phyloP scores from a whole-genome alignment of 169 alveolate species.

The Plasmodium adleri region DNA sequence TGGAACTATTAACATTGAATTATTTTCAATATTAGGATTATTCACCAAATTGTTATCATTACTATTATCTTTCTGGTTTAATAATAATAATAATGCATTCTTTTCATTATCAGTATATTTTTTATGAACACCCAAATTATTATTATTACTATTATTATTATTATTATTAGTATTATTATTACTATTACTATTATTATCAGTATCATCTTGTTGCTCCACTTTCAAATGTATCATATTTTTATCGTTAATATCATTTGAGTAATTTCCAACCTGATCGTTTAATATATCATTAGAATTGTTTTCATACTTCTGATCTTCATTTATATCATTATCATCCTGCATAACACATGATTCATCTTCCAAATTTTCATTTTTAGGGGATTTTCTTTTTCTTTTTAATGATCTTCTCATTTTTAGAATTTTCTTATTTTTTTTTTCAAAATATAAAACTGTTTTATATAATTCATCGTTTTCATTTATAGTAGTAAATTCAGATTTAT shows the following conservation, averaged over 20 bases:
- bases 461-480: constrained; percentile 71
- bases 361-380: neutral
- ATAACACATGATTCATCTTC: constrained; percentile 2
- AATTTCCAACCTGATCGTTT: neutral
- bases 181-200: neutral
- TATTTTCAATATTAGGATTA: no score
- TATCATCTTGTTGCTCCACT: neutral
- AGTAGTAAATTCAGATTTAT: constrained; percentile 53
- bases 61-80: no score
- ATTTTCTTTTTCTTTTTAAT: constrained; percentile 47
- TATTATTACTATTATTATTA: neutral
- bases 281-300: neutral
- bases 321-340: constrained; percentile 2
- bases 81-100: no score
- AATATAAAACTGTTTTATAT: constrained; percentile 49
- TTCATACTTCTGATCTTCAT: neutral
- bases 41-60: no score
- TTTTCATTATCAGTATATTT: neutral
- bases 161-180: neutral
- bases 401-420: constrained; percentile 59
- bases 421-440: constrained; percentile 65
- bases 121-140: neutral
- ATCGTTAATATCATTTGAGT: neutral
- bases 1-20: no score
- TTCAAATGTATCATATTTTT: neutral